Percentiles rank a stretch among this genome's conserved stretches.
These are phyloP conservation scores for Phytophthora vignae DNA, from an alignment of 352 stramenopile species.

Conservation along the genomic window DNA sequence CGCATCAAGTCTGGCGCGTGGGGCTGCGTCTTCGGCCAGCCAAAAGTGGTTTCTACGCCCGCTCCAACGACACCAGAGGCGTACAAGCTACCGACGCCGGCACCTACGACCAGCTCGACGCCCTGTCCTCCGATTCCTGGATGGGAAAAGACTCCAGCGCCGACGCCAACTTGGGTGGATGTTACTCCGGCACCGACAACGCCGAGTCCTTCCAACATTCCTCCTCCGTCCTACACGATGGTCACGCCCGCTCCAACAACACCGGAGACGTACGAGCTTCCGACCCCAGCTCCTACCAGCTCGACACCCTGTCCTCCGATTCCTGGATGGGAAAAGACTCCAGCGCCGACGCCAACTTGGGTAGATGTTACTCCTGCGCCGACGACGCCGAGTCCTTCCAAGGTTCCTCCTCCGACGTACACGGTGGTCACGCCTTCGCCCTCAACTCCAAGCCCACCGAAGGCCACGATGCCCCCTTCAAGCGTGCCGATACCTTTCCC, in stretches of 20 bases:
- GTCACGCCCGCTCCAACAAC: constrained; percentile 7
- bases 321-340: constrained; percentile 17
- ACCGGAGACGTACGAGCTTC: too few relatives aligned
- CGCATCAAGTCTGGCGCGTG: constrained; percentile 61
- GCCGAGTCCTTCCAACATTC: constrained; percentile 6
- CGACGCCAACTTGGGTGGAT: constrained; percentile 10
- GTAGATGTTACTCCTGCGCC: constrained; percentile 16
- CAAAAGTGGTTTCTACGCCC: constrained; percentile 20
- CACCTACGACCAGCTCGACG: constrained; percentile 3
- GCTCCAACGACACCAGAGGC: constrained; percentile 33
- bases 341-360: constrained; percentile 11
- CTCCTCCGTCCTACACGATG: constrained; percentile 5
- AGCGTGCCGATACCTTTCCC: background rate
- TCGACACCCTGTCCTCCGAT: constrained; percentile 8
- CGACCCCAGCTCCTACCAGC: background rate
- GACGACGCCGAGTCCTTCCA: constrained; percentile 12
- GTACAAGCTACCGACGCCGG: constrained; percentile 1
- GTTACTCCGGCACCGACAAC: constrained; percentile 20
- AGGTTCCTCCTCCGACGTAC: constrained; percentile 12
- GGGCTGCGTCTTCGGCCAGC: constrained; percentile 53
- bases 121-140: constrained; percentile 10
- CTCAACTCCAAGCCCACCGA: constrained; percentile 8
- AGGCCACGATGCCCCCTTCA: too few relatives aligned
- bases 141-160: constrained; percentile 14
- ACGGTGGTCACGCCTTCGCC: constrained; percentile 10